Evolutionary conservation across 2,329 filamentous ascomycete genomes (phyloP), one percentile per base, ranked within the genome.

Genomic region (Scedosporium minutisporum): DNA sequence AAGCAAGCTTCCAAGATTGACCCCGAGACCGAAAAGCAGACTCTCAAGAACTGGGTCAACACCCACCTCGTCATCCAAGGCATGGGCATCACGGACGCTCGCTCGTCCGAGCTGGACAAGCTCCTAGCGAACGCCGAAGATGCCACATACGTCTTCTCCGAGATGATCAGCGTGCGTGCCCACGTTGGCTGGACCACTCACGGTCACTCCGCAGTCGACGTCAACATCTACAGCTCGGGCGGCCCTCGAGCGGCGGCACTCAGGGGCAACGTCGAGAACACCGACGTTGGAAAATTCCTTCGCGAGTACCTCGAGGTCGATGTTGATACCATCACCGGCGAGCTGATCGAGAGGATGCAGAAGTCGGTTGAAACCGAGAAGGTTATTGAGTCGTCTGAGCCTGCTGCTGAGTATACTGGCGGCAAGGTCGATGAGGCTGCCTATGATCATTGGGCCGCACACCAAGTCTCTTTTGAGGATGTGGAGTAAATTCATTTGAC

Each of bases 101-200:
- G 82, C 3, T 80, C 88, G 25, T 80, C 82, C 0, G 95, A 99
- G 75, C 79, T 97, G 44, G 75, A 85, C 25, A 73, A 75, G 4
- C 78, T 97, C 38, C 79, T 90, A 25, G 76, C 84, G 41, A 75
- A 81, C 27, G 83, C 87, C 0, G 78, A 78, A 1, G 73, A 76
- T 3, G 81, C 87, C 10, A 76, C 80, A 38, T 74, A 80, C 3
- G 77, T 83, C 1, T 90, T 97, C 71, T 87, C 92, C 0, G 87
- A 91, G 70, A 93, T 99, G 78, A 85, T 97, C 68, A 96, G 90
- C 68, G 83, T 89, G 4, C 86, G 95, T 64, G 90, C 93, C 1
- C 91, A 96, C 71, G 85, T 96, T 53, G 96, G 95, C 14, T 99
- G 95, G 95, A 88, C 85, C 66, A 96, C 93, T 0, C 93, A 97